Evolutionary conservation across 140 eudicot species (phyloP).

Genomic region (Stevia rebaudiana): DNA sequence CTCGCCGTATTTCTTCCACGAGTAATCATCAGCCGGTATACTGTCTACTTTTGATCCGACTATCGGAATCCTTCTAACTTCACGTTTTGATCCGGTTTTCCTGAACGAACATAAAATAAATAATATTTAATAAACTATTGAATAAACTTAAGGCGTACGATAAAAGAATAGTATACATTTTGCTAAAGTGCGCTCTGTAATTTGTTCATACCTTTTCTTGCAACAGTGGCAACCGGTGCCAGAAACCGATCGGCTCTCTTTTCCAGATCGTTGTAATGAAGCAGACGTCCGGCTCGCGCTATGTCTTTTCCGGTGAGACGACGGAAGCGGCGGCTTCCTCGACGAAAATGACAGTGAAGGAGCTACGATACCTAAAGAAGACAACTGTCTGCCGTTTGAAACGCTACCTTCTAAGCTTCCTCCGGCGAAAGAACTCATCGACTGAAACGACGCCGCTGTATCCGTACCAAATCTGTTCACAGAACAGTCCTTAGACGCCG

Average conservation of each 20-base stretch:
- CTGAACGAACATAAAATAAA: slow-evolving; percentile 23
- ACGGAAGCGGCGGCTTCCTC: slow-evolving; percentile 58
- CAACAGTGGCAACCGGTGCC: slow-evolving; percentile 47
- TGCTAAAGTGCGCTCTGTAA: background rate
- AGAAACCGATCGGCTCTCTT: background rate
- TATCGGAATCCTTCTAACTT: slow-evolving; percentile 35
- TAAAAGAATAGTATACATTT: background rate
- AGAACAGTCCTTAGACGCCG: slow-evolving; percentile 11
- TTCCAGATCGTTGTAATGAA: slow-evolving; percentile 29
- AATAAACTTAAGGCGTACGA: background rate
- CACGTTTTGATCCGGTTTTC: slow-evolving; percentile 35
- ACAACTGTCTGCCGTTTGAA: slow-evolving; percentile 40
- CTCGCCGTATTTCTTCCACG: slow-evolving; percentile 80
- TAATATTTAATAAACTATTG: background rate
- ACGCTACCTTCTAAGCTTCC: slow-evolving; percentile 32
- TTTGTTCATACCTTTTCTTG: slow-evolving; percentile 48
- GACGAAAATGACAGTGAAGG: slow-evolving; percentile 46
- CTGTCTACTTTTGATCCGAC: slow-evolving; percentile 46
- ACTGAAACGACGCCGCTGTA: slow-evolving; percentile 28
- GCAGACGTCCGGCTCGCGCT: slow-evolving; percentile 25
- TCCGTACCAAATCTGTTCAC: slow-evolving; percentile 13
- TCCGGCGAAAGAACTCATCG: slow-evolving; percentile 14
- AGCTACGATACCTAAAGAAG: slow-evolving; percentile 29
- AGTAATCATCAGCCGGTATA: slow-evolving; percentile 60
- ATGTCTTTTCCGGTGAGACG: slow-evolving; percentile 42